A percentile compares a stretch with the other conserved stretches of the same genome.
These are phyloP conservation scores for Pestalotiopsis sp. DNA, from an alignment of 2,329 filamentous ascomycete species.

Conservation along the genomic window DNA sequence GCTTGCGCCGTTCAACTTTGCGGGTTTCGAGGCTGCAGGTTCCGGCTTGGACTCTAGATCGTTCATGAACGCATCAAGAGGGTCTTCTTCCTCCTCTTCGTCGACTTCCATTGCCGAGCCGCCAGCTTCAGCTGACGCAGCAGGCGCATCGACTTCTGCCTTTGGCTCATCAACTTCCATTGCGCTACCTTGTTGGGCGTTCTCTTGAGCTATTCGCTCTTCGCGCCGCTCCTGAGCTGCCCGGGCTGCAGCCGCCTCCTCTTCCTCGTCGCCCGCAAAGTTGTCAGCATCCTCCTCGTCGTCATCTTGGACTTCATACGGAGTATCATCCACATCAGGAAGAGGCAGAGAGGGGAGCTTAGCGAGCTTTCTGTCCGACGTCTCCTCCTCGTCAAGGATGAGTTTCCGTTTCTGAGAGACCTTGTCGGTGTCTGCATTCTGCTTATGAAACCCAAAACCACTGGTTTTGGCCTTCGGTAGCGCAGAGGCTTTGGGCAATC, in stretches of 20 bases:
- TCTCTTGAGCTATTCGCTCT: conserved; percentile 57
- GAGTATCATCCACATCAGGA: conserved; percentile 59
- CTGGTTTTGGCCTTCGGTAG: conserved; percentile 74
- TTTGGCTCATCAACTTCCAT: conserved; percentile 37
- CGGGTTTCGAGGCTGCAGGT: conserved; percentile 28
- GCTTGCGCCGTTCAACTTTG: conserved; percentile 34
- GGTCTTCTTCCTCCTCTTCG: conserved; percentile 76
- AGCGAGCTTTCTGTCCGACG: conserved; percentile 82
- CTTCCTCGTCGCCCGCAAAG: conserved; percentile 82
- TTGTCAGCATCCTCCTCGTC: conserved; percentile 73
- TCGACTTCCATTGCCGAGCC: conserved; percentile 59
- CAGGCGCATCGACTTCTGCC: conserved; percentile 18
- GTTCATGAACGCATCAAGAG: conserved; percentile 96
- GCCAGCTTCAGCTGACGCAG: conserved; percentile 12
- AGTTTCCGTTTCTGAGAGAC: conserved; percentile 70
- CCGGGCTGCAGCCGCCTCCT: conserved; percentile 80
- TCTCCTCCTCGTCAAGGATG: conserved; percentile 86
- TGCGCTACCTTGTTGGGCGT: conserved; percentile 48
- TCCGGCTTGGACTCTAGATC: conserved; percentile 52
- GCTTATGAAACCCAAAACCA: conserved; percentile 80
- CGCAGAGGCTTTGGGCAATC: conserved; percentile 42
- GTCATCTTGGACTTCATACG: conserved; percentile 60
- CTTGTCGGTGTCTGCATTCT: conserved; percentile 65
- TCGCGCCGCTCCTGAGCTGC: conserved; percentile 84
- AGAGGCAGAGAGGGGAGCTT: conserved; percentile 80